Evolutionary conservation across 192 early-diverging fungal species (phyloP).

Genomic region (Pecoramyces ruminantium): DNA sequence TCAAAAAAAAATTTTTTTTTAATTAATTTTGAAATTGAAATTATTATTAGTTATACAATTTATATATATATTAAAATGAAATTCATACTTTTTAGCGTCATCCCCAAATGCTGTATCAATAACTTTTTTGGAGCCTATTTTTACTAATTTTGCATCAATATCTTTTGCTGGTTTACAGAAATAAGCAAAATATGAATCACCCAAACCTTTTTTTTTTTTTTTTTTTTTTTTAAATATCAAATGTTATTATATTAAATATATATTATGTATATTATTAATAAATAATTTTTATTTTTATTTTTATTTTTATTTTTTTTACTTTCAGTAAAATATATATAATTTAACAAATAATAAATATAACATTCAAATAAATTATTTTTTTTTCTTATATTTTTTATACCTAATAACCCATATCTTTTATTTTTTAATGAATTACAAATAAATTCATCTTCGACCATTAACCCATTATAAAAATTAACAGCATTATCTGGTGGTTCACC

Average conservation of each 20-base stretch:
- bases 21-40: too few species aligned
- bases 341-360: too few species aligned
- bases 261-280: constrained; percentile 3
- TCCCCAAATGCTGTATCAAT: constrained; percentile 70
- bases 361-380: too few species aligned
- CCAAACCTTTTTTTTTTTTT: constrained; percentile 40
- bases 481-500: constrained; percentile 94
- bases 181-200: constrained; percentile 89
- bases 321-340: too few species aligned
- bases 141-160: constrained; percentile 57
- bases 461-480: constrained; percentile 50
- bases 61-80: not conserved
- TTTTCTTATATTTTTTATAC: not conserved
- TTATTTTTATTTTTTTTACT: too few species aligned
- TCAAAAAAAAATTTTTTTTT: too few species aligned
- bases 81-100: constrained; percentile 65
- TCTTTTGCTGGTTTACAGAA: constrained; percentile 75
- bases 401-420: not conserved
- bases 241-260: too few species aligned
- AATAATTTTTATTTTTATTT: too few species aligned
- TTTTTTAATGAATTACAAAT: not conserved
- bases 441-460: not conserved
- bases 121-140: constrained; percentile 55
- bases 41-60: too few species aligned
- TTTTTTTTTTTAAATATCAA: too few species aligned